Conservation (phyloP, 129 eudicot species). For the sunflower (Helianthus annuus) region HanXRQr2.0-SUNRISE NC_035444.2:109530969-109531468, state of each 20-base stretch:
- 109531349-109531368: constrained; percentile 93
- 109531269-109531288: constrained; percentile 80
- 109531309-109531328: constrained; percentile 93
- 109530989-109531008: neutral
- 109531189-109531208: neutral
- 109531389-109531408: neutral
- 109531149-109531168: constrained; percentile 14
- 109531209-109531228: neutral
- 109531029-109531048: neutral
- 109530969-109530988: neutral
- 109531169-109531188: constrained; percentile 11
- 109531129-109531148: constrained; percentile 41
- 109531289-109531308: constrained; percentile 94
- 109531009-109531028: neutral
- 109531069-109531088: constrained; percentile 73
- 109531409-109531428: neutral
- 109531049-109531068: constrained; percentile 8
- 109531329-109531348: constrained; percentile 83
- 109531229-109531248: constrained; percentile 48
- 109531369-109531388: constrained; percentile 12
- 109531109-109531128: constrained; percentile 99
- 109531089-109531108: constrained; percentile 94
- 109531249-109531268: constrained; percentile 99
- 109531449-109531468: constrained; percentile 8
- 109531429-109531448: constrained; percentile 1